Evolutionary conservation across 73 alveolate genomes (phyloP).

Genomic region (Paramecium tetraurelia): DNA sequence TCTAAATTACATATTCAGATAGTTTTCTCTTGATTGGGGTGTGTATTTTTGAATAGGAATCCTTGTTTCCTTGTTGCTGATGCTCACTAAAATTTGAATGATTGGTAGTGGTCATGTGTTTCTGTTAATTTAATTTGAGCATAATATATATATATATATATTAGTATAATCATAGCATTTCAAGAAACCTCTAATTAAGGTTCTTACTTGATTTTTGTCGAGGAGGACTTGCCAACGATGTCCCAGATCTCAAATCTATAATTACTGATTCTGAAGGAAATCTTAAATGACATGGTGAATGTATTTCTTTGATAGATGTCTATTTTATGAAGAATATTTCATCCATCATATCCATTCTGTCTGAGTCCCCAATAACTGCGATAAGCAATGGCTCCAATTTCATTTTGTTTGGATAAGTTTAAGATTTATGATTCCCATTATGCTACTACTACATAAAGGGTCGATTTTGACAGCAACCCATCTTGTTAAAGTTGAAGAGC

Average conservation of each 20-base stretch:
- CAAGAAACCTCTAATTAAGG: neutral
- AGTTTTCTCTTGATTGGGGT: neutral
- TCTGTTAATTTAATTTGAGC: conserved; percentile 12
- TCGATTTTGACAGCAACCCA: neutral
- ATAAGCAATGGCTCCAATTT: neutral
- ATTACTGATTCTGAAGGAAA: conserved; percentile 1
- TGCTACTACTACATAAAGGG: neutral
- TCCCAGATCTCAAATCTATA: neutral
- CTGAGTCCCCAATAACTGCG: neutral
- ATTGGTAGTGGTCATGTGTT: neutral
- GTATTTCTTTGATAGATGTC: neutral
- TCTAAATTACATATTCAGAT: neutral
- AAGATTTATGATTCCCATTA: neutral
- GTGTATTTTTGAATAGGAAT: conserved; percentile 3
- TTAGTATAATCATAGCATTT: neutral
- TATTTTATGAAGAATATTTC: neutral
- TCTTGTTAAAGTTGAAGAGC: neutral
- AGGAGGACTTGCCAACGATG: neutral
- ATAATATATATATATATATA: neutral
- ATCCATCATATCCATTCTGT: conserved; percentile 7
- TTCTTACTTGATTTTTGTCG: neutral
- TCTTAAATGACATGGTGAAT: neutral
- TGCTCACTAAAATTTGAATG: neutral
- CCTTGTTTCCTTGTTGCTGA: neutral
- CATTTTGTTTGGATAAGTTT: neutral